phyloP scores from a whole-genome alignment of 1,139 yeast species.

The Suhomyces choctaworum region DNA sequence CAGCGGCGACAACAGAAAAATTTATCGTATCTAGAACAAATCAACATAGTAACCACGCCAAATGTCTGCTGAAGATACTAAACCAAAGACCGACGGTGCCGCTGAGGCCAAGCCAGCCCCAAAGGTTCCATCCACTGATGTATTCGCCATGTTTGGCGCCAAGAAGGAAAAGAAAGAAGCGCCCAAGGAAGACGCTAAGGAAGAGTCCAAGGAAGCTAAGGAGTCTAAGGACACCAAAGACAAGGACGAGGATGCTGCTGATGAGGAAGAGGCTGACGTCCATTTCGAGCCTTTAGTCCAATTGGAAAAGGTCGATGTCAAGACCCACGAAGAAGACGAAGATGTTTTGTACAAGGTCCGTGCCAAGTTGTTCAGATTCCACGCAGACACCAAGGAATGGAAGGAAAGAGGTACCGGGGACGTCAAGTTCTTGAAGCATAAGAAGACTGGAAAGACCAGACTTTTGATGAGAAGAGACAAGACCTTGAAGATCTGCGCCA shows the following conservation, averaged over 20 bases:
- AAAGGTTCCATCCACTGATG: constrained; percentile 70
- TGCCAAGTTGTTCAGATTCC: constrained; percentile 93
- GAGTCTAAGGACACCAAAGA: constrained; percentile 23
- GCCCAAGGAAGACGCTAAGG: constrained; percentile 38
- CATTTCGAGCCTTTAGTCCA: constrained; percentile 96
- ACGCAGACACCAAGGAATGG: constrained; percentile 87
- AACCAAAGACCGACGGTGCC: constrained; percentile 28
- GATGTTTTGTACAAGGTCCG: constrained; percentile 84
- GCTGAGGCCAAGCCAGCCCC: constrained; percentile 28
- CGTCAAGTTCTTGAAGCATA: constrained; percentile 91
- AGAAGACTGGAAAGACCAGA: constrained; percentile 76
- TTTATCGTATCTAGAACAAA: neutral
- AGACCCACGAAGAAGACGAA: constrained; percentile 96
- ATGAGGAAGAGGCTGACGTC: constrained; percentile 88
- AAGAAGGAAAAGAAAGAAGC: constrained; percentile 62
- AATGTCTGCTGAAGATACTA: constrained; percentile 43
- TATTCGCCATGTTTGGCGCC: constrained; percentile 90
- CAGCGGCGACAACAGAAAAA: neutral
- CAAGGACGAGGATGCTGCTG: constrained; percentile 60
- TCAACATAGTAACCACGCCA: no score
- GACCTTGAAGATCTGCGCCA: constrained; percentile 96
- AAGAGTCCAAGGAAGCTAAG: constrained; percentile 27
- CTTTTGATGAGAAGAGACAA: constrained; percentile 98
- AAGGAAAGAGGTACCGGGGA: constrained; percentile 99
- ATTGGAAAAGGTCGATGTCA: constrained; percentile 93